Evolutionary conservation across 805 yeast species (phyloP), one percentile per base, ranked within the genome.

Genomic region (Pichia scutulata): DNA sequence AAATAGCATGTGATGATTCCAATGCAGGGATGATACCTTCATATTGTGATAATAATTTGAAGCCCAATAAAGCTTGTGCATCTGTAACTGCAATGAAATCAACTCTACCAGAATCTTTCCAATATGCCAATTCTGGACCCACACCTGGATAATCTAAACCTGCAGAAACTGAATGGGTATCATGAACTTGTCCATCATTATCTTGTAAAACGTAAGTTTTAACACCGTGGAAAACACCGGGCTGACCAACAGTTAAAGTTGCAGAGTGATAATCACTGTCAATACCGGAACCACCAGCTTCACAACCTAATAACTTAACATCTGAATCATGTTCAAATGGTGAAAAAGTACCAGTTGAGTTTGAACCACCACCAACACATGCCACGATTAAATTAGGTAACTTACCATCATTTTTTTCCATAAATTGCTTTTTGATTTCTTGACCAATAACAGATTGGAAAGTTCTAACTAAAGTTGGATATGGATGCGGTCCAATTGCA

Each of bases 121-220:
- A 93, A 66, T 77, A 80, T 2, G 98, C 95, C 59, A 93, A 76
- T 71, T 93, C 98, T 30, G 99, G 99, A 43, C 99, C 99, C 44
- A 93, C 99, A 70, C 97, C 99, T 24, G 99, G 99, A 67, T 93
- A 93, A 70, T 93, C 99, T 62, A 93, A 77, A 58, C 99, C 99
- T 39, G 99, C 99, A 56, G 97, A 88, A 39, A 93, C 95, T 22
- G 98, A 92, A 68, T 93, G 98, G 12, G 99, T 93, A 65, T 93
- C 99, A 58, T 86, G 95, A 52, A 93, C 88, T 73, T 93, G 99
- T 48, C 99, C 99, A 66, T 93, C 98, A 18, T 66, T 61, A 61
- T 84, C 87, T 72, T 93, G 99, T 64, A 93, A 77, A 37, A 93
- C 95, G 60, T 84, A 93, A 4, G 99, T 92, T 69, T 78, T 86